Conservation (phyloP, 805 yeast species). For the Zygoascus bituminiphila region DNA sequence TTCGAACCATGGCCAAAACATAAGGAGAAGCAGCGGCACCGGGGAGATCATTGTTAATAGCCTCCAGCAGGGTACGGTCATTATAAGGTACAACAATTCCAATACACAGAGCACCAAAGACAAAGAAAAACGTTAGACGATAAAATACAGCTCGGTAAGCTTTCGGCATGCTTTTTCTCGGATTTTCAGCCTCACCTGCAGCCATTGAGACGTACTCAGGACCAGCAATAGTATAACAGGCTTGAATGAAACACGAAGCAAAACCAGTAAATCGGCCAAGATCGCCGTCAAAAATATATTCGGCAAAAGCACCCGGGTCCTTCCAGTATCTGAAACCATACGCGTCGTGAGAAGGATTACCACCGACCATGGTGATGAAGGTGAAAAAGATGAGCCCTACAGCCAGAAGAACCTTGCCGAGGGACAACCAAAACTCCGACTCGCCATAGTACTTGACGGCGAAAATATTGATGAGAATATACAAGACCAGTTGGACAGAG, state of each 20-base stretch:
- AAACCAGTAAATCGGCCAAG: constrained; percentile 68
- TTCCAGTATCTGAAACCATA: constrained; percentile 53
- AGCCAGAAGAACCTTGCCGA: constrained; percentile 66
- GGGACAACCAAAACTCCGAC: constrained; percentile 68
- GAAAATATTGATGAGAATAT: constrained; percentile 56
- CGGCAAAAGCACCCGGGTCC: constrained; percentile 50
- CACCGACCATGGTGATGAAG: constrained; percentile 78
- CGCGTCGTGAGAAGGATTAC: constrained; percentile 63
- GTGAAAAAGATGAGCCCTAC: constrained; percentile 70
- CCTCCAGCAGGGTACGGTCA: constrained; percentile 50
- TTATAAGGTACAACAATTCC: constrained; percentile 69
- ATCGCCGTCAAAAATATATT: constrained; percentile 45
- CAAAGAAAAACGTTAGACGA: constrained; percentile 57
- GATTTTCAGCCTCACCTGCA: constrained; percentile 72
- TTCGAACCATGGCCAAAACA: constrained; percentile 64
- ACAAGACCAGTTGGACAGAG: constrained; percentile 54
- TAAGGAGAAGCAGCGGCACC: constrained; percentile 79
- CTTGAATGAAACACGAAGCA: constrained; percentile 57
- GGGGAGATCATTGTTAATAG: constrained; percentile 52
- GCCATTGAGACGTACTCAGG: constrained; percentile 82
- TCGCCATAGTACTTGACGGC: constrained; percentile 77
- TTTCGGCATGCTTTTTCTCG: constrained; percentile 63
- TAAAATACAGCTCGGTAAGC: constrained; percentile 71
- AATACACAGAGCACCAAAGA: constrained; percentile 68
- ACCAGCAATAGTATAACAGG: constrained; percentile 75